A percentile compares a stretch with the other conserved stretches of the same genome.
Conservation (phyloP, 1,284 basidiomycete genomes). For the Apiotrichum gamsii region DNA sequence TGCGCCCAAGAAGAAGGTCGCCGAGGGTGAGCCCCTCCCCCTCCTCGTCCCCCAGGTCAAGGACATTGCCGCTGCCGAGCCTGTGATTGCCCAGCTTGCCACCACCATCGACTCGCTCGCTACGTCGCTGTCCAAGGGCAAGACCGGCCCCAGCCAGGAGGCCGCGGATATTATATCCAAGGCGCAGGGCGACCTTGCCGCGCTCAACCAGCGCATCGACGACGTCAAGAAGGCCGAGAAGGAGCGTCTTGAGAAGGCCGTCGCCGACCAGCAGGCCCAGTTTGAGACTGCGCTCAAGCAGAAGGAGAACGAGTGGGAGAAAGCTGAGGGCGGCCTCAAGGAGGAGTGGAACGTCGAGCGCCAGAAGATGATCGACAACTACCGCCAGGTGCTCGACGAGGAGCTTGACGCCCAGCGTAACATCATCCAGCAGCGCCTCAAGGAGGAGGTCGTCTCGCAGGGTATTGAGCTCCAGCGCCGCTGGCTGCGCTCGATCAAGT, state of each 20-base stretch:
- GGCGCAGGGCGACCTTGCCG: constrained; percentile 76
- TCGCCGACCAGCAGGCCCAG: constrained; percentile 76
- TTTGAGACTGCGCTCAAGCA: constrained; percentile 78
- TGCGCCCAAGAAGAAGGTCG: constrained; percentile 18
- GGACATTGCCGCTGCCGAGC: constrained; percentile 69
- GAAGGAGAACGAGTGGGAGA: constrained; percentile 76
- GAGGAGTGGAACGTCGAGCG: constrained; percentile 76
- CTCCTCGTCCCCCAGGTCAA: constrained; percentile 75
- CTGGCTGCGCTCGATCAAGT: constrained; percentile 94
- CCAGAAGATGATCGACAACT: constrained; percentile 65
- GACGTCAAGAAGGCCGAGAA: constrained; percentile 76
- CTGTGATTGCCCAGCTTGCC: constrained; percentile 85
- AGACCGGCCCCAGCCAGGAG: constrained; percentile 58
- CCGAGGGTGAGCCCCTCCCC: constrained; percentile 53
- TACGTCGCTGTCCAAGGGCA: constrained; percentile 63
- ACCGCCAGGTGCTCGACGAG: constrained; percentile 76
- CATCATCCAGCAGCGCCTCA: constrained; percentile 87
- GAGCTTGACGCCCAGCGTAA: constrained; percentile 86
- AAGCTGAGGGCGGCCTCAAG: constrained; percentile 80
- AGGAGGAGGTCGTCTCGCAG: constrained; percentile 91
- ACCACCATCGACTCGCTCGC: constrained; percentile 89
- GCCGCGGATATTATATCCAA: constrained; percentile 52
- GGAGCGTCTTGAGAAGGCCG: constrained; percentile 63
- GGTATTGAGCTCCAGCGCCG: constrained; percentile 94
- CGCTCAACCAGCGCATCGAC: constrained; percentile 71